These are phyloP conservation scores for Candida nanaspora DNA, from an alignment of 805 yeast genomes.

Conservation along the genomic window DNA sequence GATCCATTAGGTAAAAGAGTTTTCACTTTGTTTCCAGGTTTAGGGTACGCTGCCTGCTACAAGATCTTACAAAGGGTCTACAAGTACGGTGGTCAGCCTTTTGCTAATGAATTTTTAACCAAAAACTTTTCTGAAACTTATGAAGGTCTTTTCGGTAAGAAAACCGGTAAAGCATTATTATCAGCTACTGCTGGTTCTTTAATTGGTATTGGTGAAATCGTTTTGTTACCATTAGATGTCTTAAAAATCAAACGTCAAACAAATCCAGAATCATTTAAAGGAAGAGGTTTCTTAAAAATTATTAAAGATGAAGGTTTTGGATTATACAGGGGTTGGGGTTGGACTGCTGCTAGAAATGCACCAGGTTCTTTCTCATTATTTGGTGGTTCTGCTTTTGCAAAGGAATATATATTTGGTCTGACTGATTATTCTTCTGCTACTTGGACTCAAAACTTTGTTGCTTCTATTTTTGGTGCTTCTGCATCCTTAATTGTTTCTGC, in stretches of 20 bases:
- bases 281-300: conserved; percentile 90
- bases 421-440: conserved; percentile 86
- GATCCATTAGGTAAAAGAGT: conserved; percentile 66
- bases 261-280: conserved; percentile 98
- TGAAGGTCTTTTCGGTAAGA: conserved; percentile 77
- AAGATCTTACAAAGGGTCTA: conserved; percentile 95
- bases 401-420: conserved; percentile 86
- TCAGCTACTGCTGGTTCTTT: conserved; percentile 97
- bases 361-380: conserved; percentile 97
- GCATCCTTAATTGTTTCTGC: conserved; percentile 96
- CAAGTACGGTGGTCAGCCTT: conserved; percentile 99
- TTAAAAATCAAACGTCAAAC: conserved; percentile 98
- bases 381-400: conserved; percentile 98
- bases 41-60: conserved; percentile 97
- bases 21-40: conserved; percentile 89
- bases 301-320: conserved; percentile 88
- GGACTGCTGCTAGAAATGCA: conserved; percentile 99
- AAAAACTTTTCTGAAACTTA: conserved; percentile 62
- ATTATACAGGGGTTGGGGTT: conserved; percentile 97
- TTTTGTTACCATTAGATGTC: conserved; percentile 90
- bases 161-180: conserved; percentile 94
- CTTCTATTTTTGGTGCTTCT: conserved; percentile 94
- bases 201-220: conserved; percentile 97
- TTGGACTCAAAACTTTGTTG: conserved; percentile 90
- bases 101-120: conserved; percentile 87